Evolutionary conservation across 2,329 filamentous ascomycete species (phyloP), one percentile per base, ranked within the genome.

Genomic region (Talaromyces atroroseus): DNA sequence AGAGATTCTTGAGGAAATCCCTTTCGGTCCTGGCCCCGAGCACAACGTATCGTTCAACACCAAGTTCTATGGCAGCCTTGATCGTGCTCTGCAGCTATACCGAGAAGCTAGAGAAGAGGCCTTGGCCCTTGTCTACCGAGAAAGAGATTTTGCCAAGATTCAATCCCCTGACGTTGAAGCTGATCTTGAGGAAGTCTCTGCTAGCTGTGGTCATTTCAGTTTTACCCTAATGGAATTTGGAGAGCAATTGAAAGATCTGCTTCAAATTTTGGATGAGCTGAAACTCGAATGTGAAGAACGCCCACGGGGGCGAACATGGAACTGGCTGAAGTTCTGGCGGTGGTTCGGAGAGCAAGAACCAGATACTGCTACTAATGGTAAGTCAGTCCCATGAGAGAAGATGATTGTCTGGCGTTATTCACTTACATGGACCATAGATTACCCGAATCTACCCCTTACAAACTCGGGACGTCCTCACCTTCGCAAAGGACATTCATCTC

Each of bases 191-290:
- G 94, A 99, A 71, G 92, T 97, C 11, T 92, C 92, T 42, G 92
- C 94, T n/a, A 95, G 92, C 56, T 99, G 94, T 66, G 92, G 94
- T 0, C 92, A 97, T 72, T 99, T 97, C 68, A 92, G 89, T 67
- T 96, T 94, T 69, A 95, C 89, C 45, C 78, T 99, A 24, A 83
- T 94, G 60, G 89, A 94, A 63, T 92, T 97, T 66, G 92, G 90
- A 0, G 89, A 95, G 67, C 91, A 96, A 67, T 88, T 95, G 75
- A 84, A 89, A 62, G 82, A 82, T 12, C 94, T 95, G 64, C 73
- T 99, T 46, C 84, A 90, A 52, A 86, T 94, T 0, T 76, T 99
- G 4, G 90, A 96, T 66, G 89, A 96, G 44, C 74, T 97, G 42
- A 92, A 94, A 68, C 69, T 75, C 6, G 82, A 88, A 60, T 76